Conservation (phyloP, 2,329 filamentous ascomycete species). For the Fusarium sp. region DNA sequence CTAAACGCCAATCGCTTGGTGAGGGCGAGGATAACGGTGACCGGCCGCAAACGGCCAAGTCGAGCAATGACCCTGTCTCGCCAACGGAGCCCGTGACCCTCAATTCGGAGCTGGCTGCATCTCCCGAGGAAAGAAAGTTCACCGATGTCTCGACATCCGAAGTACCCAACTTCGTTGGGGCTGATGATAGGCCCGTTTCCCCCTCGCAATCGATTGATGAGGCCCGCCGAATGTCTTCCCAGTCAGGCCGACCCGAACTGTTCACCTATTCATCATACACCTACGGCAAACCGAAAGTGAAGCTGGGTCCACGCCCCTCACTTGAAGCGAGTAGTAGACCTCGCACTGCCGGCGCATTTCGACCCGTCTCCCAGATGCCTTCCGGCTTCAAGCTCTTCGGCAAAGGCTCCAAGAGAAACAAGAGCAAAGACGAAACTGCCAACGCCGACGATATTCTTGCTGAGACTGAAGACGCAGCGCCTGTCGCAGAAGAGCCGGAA, state of each 20-base stretch:
- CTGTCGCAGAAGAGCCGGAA: constrained; percentile 52
- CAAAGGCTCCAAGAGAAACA: constrained; percentile 68
- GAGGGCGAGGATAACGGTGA: constrained; percentile 60
- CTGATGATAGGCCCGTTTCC: constrained; percentile 61
- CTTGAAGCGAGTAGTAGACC: constrained; percentile 74
- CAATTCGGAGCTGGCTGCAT: constrained; percentile 67
- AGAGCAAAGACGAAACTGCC: constrained; percentile 47
- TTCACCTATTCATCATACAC: constrained; percentile 66
- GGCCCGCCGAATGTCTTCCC: constrained; percentile 64
- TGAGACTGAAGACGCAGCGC: constrained; percentile 56
- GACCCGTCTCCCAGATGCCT: constrained; percentile 85
- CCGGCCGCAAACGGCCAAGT: constrained; percentile 47
- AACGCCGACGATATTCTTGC: constrained; percentile 55
- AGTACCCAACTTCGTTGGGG: constrained; percentile 68
- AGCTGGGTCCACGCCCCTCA: constrained; percentile 89
- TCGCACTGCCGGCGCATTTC: constrained; percentile 73
- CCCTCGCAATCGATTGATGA: constrained; percentile 63
- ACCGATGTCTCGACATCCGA: constrained; percentile 62
- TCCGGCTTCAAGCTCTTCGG: constrained; percentile 82
- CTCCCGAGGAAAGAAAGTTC: constrained; percentile 67
- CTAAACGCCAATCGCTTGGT: constrained; percentile 71
- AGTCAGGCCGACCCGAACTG: constrained; percentile 67
- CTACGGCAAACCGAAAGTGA: constrained; percentile 83
- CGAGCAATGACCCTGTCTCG: constrained; percentile 47
- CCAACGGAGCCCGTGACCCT: constrained; percentile 61